phyloP scores from a whole-genome alignment of 2,329 filamentous ascomycete genomes.

The Lachnellula suecica region DNA sequence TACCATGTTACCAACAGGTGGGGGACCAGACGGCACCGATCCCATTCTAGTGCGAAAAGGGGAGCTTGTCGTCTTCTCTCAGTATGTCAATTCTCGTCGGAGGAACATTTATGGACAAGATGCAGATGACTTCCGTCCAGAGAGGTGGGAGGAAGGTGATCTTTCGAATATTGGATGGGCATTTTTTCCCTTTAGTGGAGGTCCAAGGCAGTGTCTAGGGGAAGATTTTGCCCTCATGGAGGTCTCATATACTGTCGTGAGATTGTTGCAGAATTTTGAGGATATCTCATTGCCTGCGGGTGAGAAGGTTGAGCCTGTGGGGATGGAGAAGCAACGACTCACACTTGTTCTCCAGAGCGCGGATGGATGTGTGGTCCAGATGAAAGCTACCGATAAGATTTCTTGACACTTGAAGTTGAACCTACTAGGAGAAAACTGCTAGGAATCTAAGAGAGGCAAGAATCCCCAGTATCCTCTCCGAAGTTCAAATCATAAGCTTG shows the following conservation, averaged over 20 bases:
- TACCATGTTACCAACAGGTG: constrained; percentile 31
- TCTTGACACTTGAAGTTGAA: too few relatives aligned
- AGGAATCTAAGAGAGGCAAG: too few relatives aligned
- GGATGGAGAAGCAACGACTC: constrained; percentile 19
- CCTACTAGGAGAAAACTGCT: too few relatives aligned
- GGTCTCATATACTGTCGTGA: constrained; percentile 33
- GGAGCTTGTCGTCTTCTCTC: constrained; percentile 20
- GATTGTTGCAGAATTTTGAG: constrained; percentile 30
- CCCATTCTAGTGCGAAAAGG: constrained; percentile 22
- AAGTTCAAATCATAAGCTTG: too few relatives aligned
- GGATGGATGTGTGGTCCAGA: constrained; percentile 20
- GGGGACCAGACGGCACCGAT: constrained; percentile 27
- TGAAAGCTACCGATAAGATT: too few relatives aligned
- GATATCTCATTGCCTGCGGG: constrained; percentile 5
- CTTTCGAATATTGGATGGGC: constrained; percentile 41
- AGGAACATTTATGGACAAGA: constrained; percentile 33
- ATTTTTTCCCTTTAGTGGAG: constrained; percentile 36
- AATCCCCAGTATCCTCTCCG: too few relatives aligned
- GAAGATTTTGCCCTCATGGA: constrained; percentile 36
- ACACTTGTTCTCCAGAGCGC: constrained; percentile 21
- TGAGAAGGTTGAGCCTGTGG: constrained; percentile 13
- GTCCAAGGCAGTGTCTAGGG: constrained; percentile 35
- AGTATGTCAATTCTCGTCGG: constrained; percentile 28
- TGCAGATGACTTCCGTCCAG: constrained; percentile 35
- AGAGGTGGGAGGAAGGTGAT: constrained; percentile 28